Base-by-base conservation (phyloP, 768 basidiomycete genomes). In the Harrya chromipes region DNA sequence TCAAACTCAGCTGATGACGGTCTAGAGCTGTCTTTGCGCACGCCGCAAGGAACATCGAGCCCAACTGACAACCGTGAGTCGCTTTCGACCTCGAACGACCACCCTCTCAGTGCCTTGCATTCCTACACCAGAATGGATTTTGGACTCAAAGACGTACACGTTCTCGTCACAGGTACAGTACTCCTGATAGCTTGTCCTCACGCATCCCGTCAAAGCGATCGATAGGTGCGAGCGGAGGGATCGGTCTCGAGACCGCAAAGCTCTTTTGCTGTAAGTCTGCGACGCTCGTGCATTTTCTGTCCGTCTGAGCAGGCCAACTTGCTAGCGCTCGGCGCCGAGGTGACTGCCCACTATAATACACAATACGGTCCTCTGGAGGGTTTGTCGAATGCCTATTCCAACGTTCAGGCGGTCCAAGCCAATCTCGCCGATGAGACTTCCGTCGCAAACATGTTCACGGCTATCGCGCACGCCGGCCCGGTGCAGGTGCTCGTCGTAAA, bases 141-240 rank as follows among this genome's bases (percentile, higher is more conserved):
- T 5, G 78, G 73, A 19, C 69, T 88, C 43, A 64, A 77, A 45
- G 73, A 67, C 47, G 79, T 84, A 8, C 85, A 87, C 63, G 84
- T 86, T 34, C 73, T 88, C 16, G 74, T 87, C 24, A 87, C 85
- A 51, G 85, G 85, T 83, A 42, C 29, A 31, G 23, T 29, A 4
- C 23, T 24, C 1, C n/a, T 4, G n/a, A 19, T 26, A 3, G 19
- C 39, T 23, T 19, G 19, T 29, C 45, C 31, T 7, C 41, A 19
- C 45, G 24, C 17, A 16, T 1, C 24, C 40, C 33, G 43, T 27
- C 45, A 16, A 50, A 27, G 6, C 26, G 23, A 41, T 45, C 23
- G 16, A 42, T 61, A 83, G 87, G 87, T 42, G 85, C 86, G 2
- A 86, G 82, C 56, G 86, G 87, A 4, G 87, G 85, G 1, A 89